Percentiles rank a stretch among this genome's conserved stretches.
Conservation (phyloP, 352 stramenopile species). For the Lagenidium sp. region DNA sequence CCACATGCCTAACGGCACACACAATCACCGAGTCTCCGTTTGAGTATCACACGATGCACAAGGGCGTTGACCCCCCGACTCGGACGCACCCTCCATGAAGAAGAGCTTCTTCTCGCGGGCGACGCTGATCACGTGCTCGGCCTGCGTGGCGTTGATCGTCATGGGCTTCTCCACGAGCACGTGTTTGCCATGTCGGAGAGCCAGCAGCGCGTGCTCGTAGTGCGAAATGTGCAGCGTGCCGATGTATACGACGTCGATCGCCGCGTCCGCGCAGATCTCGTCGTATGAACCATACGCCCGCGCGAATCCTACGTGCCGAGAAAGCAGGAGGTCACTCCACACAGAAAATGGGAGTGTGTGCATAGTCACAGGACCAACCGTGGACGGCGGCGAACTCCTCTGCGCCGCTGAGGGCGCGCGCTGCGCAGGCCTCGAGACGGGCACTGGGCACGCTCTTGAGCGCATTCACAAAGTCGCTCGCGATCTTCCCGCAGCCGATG, state of each 20-base stretch:
- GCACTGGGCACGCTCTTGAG: conserved; percentile 20
- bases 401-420: conserved; percentile 33
- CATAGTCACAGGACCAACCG: conserved; percentile 14
- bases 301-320: conserved; percentile 35
- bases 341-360: no score
- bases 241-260: conserved; percentile 91
- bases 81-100: conserved; percentile 52
- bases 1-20: conserved; percentile 46
- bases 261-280: conserved; percentile 57
- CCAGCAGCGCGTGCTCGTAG: conserved; percentile 62
- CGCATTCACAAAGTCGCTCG: conserved; percentile 43
- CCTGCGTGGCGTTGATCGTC: conserved; percentile 78
- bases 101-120: conserved; percentile 66
- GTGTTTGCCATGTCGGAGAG: conserved; percentile 83
- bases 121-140: conserved; percentile 45
- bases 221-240: conserved; percentile 86
- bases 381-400: conserved; percentile 32
- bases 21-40: no score
- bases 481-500: conserved; percentile 61
- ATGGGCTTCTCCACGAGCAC: conserved; percentile 93
- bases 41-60: no score
- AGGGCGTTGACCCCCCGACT: no score
- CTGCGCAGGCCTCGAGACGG: conserved; percentile 34
- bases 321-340: no score
- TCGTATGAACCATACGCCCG: conserved; percentile 81